A percentile compares a stretch with the other conserved stretches of the same genome.
Conservation (phyloP, 768 basidiomycete genomes). For the Podaxis sp. region DNA sequence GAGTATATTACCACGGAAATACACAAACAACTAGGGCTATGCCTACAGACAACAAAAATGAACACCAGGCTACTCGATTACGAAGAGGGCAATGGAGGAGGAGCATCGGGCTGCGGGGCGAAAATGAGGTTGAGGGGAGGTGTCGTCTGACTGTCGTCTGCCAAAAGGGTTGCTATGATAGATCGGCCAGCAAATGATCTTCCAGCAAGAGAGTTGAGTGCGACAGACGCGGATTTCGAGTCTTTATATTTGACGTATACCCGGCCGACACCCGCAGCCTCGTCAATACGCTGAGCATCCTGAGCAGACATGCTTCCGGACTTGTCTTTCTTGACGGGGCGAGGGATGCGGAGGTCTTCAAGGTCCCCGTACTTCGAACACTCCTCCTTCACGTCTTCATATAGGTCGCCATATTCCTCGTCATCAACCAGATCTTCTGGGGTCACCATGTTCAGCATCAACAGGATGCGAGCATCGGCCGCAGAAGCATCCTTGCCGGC, state of each 20-base stretch:
- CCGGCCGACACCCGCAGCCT: slow-evolving; percentile 89
- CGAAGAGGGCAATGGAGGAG: slow-evolving; percentile 65
- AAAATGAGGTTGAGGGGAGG: slow-evolving; percentile 82
- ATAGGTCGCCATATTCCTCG: slow-evolving; percentile 89
- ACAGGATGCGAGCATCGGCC: slow-evolving; percentile 77
- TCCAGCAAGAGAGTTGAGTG: slow-evolving; percentile 86
- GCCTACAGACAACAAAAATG: not conserved
- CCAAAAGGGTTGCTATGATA: slow-evolving; percentile 81
- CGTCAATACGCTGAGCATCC: slow-evolving; percentile 74
- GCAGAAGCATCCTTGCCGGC: slow-evolving; percentile 58
- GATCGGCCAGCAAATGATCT: slow-evolving; percentile 83
- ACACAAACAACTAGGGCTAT: slow-evolving; percentile 2
- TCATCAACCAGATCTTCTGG: slow-evolving; percentile 89
- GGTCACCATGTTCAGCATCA: slow-evolving; percentile 99
- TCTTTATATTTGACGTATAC: slow-evolving; percentile 90
- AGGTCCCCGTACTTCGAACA: slow-evolving; percentile 78
- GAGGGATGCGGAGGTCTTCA: slow-evolving; percentile 83
- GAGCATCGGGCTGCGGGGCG: slow-evolving; percentile 79
- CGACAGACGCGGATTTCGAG: slow-evolving; percentile 59
- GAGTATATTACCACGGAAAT: slow-evolving; percentile 7
- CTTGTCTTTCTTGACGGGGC: slow-evolving; percentile 86
- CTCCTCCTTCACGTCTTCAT: slow-evolving; percentile 93
- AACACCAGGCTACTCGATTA: not conserved
- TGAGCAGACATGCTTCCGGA: slow-evolving; percentile 63
- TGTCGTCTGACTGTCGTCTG: slow-evolving; percentile 82